Evolutionary conservation across 2,329 filamentous ascomycete species (phyloP), one percentile per base, ranked within the genome.

Genomic region (Myriosclerotinia curreyana): DNA sequence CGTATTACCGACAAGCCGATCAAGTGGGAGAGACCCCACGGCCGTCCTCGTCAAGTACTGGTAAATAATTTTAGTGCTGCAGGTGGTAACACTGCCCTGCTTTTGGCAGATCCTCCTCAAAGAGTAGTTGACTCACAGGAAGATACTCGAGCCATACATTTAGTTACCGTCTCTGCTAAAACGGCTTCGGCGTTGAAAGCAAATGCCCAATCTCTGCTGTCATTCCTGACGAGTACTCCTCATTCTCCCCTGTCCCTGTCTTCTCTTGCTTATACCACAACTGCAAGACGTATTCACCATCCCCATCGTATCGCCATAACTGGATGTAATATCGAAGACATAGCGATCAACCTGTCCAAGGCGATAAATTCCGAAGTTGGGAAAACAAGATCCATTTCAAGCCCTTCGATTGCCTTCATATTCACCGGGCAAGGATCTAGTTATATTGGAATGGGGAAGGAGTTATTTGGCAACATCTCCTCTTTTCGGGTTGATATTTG

Each of bases 11-110:
- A 40, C 25, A 40, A 52, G 40, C 34, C 34, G 11, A 20, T 44
- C 22, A 17, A 5, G 75, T 79, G 0, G 78, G 78, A 65, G 69
- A 34, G 53, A 44, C 59, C 61, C 49, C 34, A 42, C 15, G 42
- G 48, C 31, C n/a, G 7, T 15, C 12, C 40, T 52, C 31, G 54
- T n/a, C 9, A 25, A n/a, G 44, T 25, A 31, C 50, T 65, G 31
- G 60, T 69, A 38, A 86, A 86, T 72, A 83, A 81, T 71, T 85
- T 84, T 67, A 77, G 64, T 60, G 68, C 66, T 38, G 66, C 66
- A 2, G 65, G 68, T 25, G 66, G 68, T 20, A 69, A 68, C 25
- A 64, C 66, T 3, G 36, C 62, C 11, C 34, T 66, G 31, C 42
- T 68, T 11, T 34, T 68, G n/a, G 60, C 64, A 48, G 65, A 68